Evolutionary conservation across 148 eudicot species (phyloP).

Genomic region (Camellia granthamiana): DNA sequence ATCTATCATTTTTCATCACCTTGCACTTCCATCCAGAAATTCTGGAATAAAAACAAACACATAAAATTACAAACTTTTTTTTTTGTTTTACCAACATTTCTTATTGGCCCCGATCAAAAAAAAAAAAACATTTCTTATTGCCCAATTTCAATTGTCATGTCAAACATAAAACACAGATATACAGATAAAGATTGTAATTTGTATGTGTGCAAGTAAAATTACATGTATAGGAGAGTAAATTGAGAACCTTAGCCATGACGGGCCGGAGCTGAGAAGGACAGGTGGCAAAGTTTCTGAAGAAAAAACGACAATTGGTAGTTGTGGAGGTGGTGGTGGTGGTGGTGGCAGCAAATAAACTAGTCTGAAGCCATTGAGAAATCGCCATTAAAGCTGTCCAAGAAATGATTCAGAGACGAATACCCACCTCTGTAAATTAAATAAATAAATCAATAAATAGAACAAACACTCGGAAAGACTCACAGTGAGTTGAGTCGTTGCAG

Average conservation of each 20-base stretch:
- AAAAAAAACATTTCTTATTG: background rate
- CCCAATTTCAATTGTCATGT: background rate
- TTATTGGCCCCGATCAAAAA: background rate
- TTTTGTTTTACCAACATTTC: background rate
- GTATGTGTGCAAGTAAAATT: background rate
- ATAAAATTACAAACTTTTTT: background rate
- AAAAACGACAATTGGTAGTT: background rate
- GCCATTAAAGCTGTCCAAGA: constrained; percentile 25
- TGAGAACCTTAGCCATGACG: constrained; percentile 14
- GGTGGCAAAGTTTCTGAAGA: constrained; percentile 19
- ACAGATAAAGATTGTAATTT: background rate
- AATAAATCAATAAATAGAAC: too few species aligned
- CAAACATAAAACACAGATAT: background rate
- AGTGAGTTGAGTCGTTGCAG: background rate
- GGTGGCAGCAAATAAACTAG: constrained; percentile 15
- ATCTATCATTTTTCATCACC: background rate
- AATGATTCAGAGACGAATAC: constrained; percentile 8
- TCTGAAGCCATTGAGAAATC: constrained; percentile 15
- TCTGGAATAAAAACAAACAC: background rate
- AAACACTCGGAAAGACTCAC: background rate
- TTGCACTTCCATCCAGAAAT: background rate
- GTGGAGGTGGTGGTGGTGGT: constrained; percentile 1
- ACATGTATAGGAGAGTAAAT: background rate
- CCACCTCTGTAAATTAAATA: constrained; percentile 7
- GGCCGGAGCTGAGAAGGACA: constrained; percentile 7